phyloP scores from a whole-genome alignment of 768 basidiomycete genomes.

The Pisolithus microcarpus region DNA sequence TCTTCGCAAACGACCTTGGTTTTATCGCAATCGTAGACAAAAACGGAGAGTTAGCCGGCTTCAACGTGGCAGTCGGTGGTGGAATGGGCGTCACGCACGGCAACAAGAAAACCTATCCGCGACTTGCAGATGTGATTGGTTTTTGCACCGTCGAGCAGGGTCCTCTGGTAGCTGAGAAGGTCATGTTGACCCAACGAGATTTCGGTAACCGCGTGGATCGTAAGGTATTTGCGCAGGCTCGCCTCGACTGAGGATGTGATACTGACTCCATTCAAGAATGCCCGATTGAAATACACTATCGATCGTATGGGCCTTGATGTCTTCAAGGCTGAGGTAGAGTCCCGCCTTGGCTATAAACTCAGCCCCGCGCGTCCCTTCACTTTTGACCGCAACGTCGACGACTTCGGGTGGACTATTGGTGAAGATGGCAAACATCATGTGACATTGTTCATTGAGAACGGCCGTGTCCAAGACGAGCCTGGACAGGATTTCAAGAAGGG shows the following conservation, averaged over 20 bases:
- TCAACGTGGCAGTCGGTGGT: slow-evolving; percentile 91
- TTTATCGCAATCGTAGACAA: slow-evolving; percentile 88
- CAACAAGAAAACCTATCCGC: slow-evolving; percentile 98
- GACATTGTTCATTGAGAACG: slow-evolving; percentile 94
- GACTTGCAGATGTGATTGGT: slow-evolving; percentile 79
- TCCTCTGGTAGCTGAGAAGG: slow-evolving; percentile 78
- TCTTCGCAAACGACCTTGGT: slow-evolving; percentile 93
- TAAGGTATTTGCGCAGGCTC: slow-evolving; percentile 36
- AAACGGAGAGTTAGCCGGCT: slow-evolving; percentile 74
- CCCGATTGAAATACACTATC: slow-evolving; percentile 93
- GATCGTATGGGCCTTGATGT: slow-evolving; percentile 87
- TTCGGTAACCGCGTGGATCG: slow-evolving; percentile 89
- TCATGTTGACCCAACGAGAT: slow-evolving; percentile 92
- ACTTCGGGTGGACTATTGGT: slow-evolving; percentile 89
- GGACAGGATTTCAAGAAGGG: slow-evolving; percentile 89
- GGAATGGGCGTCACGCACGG: slow-evolving; percentile 99
- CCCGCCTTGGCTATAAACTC: slow-evolving; percentile 73
- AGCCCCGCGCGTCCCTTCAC: slow-evolving; percentile 65
- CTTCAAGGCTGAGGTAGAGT: slow-evolving; percentile 89
- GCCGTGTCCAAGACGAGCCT: slow-evolving; percentile 92
- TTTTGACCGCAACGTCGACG: slow-evolving; percentile 87
- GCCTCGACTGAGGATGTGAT: not conserved
- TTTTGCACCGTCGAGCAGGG: slow-evolving; percentile 90
- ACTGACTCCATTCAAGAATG: slow-evolving; percentile 45
- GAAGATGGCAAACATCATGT: slow-evolving; percentile 87